Evolutionary conservation across 768 basidiomycete genomes (phyloP), one percentile per base, ranked within the genome.

Genomic region (Hygrocybe coccinea): DNA sequence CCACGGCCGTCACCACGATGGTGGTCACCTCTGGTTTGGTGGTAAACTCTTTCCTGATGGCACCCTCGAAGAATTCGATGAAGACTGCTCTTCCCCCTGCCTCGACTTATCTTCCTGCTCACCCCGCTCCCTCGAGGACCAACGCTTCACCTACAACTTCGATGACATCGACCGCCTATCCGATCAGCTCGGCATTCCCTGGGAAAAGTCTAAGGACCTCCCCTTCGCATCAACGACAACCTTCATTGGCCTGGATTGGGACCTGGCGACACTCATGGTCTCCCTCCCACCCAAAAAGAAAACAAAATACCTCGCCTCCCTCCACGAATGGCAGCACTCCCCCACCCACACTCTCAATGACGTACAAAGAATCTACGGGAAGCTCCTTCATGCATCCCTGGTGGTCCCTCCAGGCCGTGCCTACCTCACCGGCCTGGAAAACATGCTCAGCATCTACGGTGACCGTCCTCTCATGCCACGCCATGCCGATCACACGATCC

Each of bases 351-450:
- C 58, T 4, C 62, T 73, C 2, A 54, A 67, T 1, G 66, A 78
- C 3, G 66, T 71, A 1, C 60, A 71, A n/a, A 69, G 62, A 14
- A 65, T 79, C 0, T 69, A 76, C 43, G 72, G 78, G 0, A 76
- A 78, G 47, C 67, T 79, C 0, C 56, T 73, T 0, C 78, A 79
- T 22, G 53, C 69, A 0, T 63, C 61, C 19, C 47, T 63, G 0
- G 59, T 76, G 0, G 25, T 74, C 1, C 67, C 65, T 1, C 33
- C 1, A 19, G 69, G 67, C 7, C 65, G 70, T 0, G 72, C 78
- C 1, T 76, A 74, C 58, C 69, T 80, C 52, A 77, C 71, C 34
- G 45, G 48, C 8, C 58, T 80, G 21, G 74, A 80, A 52, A 15
- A 62, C 56, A 71, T 78, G 62, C 36, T 79, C 0, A 55, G 55